Conservation (phyloP, 371 early-diverging fungal species). For the Lichtheimia corymbifera region DNA sequence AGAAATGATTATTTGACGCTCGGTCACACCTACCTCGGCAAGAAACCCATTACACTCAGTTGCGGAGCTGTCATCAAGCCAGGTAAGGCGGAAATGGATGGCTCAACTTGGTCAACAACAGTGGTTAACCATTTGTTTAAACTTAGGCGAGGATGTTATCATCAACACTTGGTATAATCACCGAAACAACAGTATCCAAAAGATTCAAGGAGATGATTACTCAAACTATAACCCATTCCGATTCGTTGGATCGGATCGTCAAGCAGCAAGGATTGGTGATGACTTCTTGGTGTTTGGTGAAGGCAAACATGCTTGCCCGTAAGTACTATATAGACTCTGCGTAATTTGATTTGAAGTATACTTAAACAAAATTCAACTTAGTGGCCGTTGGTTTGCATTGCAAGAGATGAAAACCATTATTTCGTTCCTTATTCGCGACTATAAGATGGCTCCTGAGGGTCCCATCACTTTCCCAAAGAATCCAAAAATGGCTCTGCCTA, state of each 20-base stretch:
- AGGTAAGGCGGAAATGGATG: conserved; percentile 17
- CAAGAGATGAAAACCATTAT: conserved; percentile 28
- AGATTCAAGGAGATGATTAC: conserved; percentile 12
- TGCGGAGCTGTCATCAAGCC: conserved; percentile 43
- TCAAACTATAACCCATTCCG: conserved; percentile 47
- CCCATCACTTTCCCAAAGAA: conserved; percentile 11
- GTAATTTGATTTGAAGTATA: background rate
- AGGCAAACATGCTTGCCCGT: conserved; percentile 46
- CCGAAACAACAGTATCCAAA: conserved; percentile 9
- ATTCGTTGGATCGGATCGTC: conserved; percentile 38
- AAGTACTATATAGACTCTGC: background rate
- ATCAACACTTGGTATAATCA: conserved; percentile 31
- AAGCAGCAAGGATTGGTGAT: conserved; percentile 38
- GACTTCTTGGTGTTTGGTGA: conserved; percentile 54
- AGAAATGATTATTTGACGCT: conserved; percentile 23
- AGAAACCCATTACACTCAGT: conserved; percentile 27
- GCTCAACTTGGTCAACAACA: background rate
- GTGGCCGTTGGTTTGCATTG: conserved; percentile 30
- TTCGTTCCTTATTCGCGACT: conserved; percentile 21
- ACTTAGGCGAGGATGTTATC: conserved; percentile 27
- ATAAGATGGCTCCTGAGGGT: conserved; percentile 11
- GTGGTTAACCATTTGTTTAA: background rate
- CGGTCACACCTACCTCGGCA: conserved; percentile 32
- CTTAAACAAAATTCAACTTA: background rate
- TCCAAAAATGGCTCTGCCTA: conserved; percentile 1